Conservation (phyloP, 768 basidiomycete species). For the Sarcodon aspratus region DNA sequence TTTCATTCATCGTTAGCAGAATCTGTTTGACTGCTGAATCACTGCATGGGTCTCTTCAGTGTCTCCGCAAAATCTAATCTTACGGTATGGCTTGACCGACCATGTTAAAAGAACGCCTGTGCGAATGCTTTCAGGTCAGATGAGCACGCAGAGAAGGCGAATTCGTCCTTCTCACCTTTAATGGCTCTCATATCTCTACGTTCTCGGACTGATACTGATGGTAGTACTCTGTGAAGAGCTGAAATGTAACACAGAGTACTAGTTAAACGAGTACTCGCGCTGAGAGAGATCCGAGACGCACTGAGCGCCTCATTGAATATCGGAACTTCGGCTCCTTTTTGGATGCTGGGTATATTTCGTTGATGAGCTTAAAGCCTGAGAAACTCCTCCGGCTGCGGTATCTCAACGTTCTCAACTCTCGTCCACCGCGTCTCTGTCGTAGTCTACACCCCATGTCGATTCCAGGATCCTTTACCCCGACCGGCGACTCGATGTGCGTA, state of each 20-base stretch:
- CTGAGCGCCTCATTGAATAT: neutral
- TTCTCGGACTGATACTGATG: neutral
- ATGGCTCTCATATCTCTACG: slow-evolving; percentile 43
- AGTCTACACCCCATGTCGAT: no score
- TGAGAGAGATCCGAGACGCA: no score
- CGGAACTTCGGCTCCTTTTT: no score
- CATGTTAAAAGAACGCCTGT: slow-evolving; percentile 59
- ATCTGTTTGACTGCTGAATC: slow-evolving; percentile 89
- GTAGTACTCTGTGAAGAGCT: no score
- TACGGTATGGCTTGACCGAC: slow-evolving; percentile 25
- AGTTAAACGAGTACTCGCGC: no score
- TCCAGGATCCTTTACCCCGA: no score
- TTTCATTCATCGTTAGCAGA: slow-evolving; percentile 72
- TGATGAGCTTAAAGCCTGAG: no score
- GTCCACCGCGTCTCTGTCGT: no score
- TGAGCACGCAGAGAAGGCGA: slow-evolving; percentile 2
- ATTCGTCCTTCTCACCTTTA: slow-evolving; percentile 31
- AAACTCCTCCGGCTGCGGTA: no score
- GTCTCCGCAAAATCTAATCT: neutral
- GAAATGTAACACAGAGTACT: neutral
- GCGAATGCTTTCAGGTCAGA: neutral
- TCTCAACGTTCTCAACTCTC: no score
- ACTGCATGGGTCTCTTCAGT: slow-evolving; percentile 23
- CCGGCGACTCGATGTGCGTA: no score
- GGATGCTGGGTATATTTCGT: no score